Percentiles rank a stretch among this genome's conserved stretches.
Conservation (phyloP, 257 asterid species). For the Plantago ovata region DNA sequence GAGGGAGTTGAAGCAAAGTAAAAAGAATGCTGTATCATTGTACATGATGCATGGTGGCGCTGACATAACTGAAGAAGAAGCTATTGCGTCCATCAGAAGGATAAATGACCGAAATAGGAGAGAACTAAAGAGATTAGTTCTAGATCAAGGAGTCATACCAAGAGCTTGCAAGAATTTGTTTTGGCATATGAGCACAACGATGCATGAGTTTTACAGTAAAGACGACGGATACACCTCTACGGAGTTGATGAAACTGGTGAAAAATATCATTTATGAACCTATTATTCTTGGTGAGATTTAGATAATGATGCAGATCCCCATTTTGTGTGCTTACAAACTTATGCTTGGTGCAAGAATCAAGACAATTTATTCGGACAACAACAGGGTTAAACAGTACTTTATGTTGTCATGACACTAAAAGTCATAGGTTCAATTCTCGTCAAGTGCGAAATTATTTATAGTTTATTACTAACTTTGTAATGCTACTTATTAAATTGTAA, state of each 20-base stretch:
- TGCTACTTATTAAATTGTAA: no score
- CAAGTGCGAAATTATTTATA: no score
- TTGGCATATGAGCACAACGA: slow-evolving; percentile 73
- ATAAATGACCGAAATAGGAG: slow-evolving; percentile 40
- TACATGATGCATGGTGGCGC: slow-evolving; percentile 36
- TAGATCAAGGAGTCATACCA: slow-evolving; percentile 51
- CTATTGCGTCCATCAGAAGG: slow-evolving; percentile 38
- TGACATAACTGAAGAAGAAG: slow-evolving; percentile 40
- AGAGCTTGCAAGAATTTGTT: slow-evolving; percentile 72
- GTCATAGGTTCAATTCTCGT: no score
- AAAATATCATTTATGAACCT: slow-evolving; percentile 52
- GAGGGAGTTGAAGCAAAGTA: slow-evolving; percentile 79
- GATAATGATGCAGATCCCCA: neutral
- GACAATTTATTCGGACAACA: slow-evolving; percentile 10
- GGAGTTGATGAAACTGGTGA: slow-evolving; percentile 46
- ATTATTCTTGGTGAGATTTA: slow-evolving; percentile 19
- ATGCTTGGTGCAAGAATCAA: no score
- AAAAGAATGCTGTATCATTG: slow-evolving; percentile 63
- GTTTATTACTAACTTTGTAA: no score
- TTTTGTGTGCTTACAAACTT: no score
- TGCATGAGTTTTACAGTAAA: slow-evolving; percentile 51
- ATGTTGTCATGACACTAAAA: no score
- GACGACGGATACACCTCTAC: slow-evolving; percentile 70
- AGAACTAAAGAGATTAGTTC: slow-evolving; percentile 55
- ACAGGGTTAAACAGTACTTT: slow-evolving; percentile 38